Percentiles rank a stretch among this genome's conserved stretches.
Conservation (phyloP, 148 eudicot genomes). For the Dianthus caryophyllus region DNA sequence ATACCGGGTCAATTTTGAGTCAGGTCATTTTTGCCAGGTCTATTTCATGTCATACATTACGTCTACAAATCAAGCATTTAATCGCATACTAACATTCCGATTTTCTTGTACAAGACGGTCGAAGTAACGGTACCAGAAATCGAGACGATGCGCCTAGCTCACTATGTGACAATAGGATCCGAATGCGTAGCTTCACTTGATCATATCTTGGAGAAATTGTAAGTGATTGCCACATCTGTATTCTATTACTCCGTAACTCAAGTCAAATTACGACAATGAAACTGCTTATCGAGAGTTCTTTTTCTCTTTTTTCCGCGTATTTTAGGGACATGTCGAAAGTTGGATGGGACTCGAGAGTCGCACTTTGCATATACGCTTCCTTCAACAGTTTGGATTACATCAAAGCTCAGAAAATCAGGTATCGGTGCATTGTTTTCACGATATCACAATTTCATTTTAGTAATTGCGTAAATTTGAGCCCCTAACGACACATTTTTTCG, state of each 20-base stretch:
- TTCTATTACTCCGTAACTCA: background rate
- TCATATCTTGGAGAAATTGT: constrained; percentile 54
- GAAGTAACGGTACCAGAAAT: constrained; percentile 89
- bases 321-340: constrained; percentile 46
- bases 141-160: constrained; percentile 91
- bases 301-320: constrained; percentile 10
- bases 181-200: constrained; percentile 78
- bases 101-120: constrained; percentile 41
- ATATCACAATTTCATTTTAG: no score
- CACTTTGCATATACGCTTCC: constrained; percentile 65
- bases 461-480: no score
- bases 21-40: no score
- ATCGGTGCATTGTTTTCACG: background rate
- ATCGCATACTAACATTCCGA: constrained; percentile 15
- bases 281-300: constrained; percentile 9
- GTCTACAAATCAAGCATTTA: background rate
- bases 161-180: constrained; percentile 82
- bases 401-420: constrained; percentile 97
- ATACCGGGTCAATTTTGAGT: no score
- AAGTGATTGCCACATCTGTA: constrained; percentile 24
- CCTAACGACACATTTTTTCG: background rate
- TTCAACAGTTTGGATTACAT: constrained; percentile 69
- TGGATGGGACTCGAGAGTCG: constrained; percentile 85
- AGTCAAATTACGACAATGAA: background rate
- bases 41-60: no score